Evolutionary conservation across 371 early-diverging fungal species (phyloP).

Genomic region (Aphelidium insulamus): DNA sequence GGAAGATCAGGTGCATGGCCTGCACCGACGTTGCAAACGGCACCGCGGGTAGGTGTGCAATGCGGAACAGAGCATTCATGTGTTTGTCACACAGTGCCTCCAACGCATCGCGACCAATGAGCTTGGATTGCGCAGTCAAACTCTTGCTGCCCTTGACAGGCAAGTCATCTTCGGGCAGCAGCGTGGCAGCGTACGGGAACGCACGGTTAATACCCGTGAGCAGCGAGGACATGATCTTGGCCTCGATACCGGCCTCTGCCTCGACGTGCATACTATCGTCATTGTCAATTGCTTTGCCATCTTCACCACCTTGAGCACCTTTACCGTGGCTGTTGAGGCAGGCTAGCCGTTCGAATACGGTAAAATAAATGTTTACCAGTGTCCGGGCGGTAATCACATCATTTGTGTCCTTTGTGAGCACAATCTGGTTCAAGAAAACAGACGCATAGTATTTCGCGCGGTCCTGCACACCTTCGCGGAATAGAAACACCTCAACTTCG

Average conservation of each 20-base stretch:
- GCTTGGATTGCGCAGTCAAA: too few relatives aligned
- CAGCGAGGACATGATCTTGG: constrained; percentile 70
- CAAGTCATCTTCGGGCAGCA: constrained; percentile 3
- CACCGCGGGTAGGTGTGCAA: constrained; percentile 60
- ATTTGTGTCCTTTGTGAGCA: constrained; percentile 39
- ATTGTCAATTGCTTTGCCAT: constrained; percentile 20
- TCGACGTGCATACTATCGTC: constrained; percentile 19
- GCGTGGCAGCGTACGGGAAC: constrained; percentile 80
- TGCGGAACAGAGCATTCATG: constrained; percentile 59
- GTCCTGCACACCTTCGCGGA: constrained; percentile 38
- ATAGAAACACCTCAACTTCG: constrained; percentile 62
- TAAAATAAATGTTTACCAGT: constrained; percentile 70
- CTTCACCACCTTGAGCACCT: constrained; percentile 17
- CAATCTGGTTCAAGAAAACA: constrained; percentile 73
- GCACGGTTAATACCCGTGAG: constrained; percentile 89
- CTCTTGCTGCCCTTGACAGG: not conserved
- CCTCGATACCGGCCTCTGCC: constrained; percentile 32
- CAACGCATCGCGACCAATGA: too few relatives aligned
- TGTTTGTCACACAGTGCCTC: constrained; percentile 53
- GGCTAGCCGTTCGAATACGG: constrained; percentile 60
- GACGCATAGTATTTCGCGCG: constrained; percentile 70
- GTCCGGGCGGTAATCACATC: constrained; percentile 57
- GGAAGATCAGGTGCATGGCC: constrained; percentile 67
- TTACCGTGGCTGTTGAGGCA: constrained; percentile 6
- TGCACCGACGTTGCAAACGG: constrained; percentile 79